A percentile compares a stretch with the other conserved stretches of the same genome.
Conservation (phyloP, 2,329 filamentous ascomycete genomes). For the Aspergillus awamori region DNA sequence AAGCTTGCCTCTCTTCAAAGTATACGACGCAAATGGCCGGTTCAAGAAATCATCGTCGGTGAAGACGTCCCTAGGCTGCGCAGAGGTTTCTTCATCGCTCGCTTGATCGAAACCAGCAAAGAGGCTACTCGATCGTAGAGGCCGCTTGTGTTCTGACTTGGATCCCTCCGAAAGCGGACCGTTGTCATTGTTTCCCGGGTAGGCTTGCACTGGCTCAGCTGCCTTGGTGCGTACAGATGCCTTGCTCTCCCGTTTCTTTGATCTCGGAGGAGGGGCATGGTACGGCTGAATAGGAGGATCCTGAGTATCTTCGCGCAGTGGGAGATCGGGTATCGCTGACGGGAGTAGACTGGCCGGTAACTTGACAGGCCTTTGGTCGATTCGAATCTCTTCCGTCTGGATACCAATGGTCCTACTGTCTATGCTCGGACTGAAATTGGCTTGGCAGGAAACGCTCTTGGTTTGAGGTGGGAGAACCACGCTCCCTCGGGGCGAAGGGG, state of each 20-base stretch:
- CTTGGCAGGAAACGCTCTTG: constrained; percentile 83
- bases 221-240: constrained; percentile 24
- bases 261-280: constrained; percentile 38
- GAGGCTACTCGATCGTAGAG: constrained; percentile 78
- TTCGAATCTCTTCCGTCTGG: constrained; percentile 89
- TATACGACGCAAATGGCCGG: constrained; percentile 49
- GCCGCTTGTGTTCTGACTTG: constrained; percentile 65
- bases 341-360: constrained; percentile 79
- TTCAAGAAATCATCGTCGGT: constrained; percentile 50
- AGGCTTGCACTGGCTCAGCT: constrained; percentile 62
- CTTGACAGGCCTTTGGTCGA: constrained; percentile 74
- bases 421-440: constrained; percentile 56
- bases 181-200: constrained; percentile 80
- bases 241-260: constrained; percentile 31
- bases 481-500: constrained; percentile 74
- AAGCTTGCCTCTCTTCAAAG: constrained; percentile 46
- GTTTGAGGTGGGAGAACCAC: constrained; percentile 76
- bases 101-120: constrained; percentile 80
- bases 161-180: constrained; percentile 66
- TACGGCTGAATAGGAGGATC: constrained; percentile 39
- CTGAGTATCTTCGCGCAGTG: constrained; percentile 32
- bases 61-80: constrained; percentile 37
- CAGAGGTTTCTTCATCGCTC: constrained; percentile 54
- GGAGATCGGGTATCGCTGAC: constrained; percentile 67
- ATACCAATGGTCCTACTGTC: constrained; percentile 61